Percentiles rank a stretch among this genome's conserved stretches.
phyloP scores from a whole-genome alignment of 768 basidiomycete species.

The Lentinula detonsa region DNA sequence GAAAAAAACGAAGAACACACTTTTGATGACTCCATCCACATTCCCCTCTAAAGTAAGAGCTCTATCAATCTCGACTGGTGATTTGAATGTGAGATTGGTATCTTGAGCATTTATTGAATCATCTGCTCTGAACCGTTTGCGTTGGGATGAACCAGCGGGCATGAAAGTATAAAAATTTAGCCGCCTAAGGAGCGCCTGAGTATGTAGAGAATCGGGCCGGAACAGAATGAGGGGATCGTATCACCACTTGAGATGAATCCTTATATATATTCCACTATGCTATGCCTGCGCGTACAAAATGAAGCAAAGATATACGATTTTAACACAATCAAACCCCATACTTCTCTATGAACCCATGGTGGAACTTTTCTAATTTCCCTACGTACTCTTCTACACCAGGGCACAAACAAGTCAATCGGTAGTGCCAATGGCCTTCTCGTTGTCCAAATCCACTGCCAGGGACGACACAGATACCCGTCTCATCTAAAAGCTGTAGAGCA shows the following conservation, averaged over 20 bases:
- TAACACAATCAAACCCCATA: background rate
- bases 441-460: slow-evolving; percentile 96
- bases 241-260: too few relatives aligned
- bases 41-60: background rate
- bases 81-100: background rate
- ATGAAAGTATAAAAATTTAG: background rate
- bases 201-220: too few relatives aligned
- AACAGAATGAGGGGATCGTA: too few relatives aligned
- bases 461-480: slow-evolving; percentile 90
- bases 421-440: slow-evolving; percentile 84
- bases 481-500: slow-evolving; percentile 74
- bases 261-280: background rate
- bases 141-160: background rate
- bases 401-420: slow-evolving; percentile 90
- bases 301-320: background rate
- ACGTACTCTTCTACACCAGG: slow-evolving; percentile 94
- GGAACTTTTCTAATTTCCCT: slow-evolving; percentile 54
- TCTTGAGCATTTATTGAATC: background rate
- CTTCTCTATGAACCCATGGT: slow-evolving; percentile 9
- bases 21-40: background rate
- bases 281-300: background rate
- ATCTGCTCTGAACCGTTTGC: background rate
- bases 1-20: background rate
- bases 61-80: background rate
- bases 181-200: background rate